Evolutionary conservation across 176 grass and related monocot species (phyloP).

Genomic region (Avena insularis): DNA sequence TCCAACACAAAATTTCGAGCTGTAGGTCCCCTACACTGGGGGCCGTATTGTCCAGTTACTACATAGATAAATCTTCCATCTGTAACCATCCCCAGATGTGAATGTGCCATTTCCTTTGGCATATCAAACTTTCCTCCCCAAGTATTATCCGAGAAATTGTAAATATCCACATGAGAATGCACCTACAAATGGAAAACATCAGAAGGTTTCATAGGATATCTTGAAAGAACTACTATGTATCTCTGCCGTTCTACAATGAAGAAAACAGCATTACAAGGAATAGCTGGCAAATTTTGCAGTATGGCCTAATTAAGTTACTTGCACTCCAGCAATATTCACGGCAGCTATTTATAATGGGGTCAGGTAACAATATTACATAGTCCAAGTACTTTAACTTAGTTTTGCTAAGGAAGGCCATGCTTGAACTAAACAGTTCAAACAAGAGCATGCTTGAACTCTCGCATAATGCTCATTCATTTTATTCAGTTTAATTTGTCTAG

Average conservation of each 20-base stretch:
- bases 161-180: slow-evolving; percentile 96
- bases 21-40: slow-evolving; percentile 95
- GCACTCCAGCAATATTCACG: no score
- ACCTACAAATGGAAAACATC: slow-evolving; percentile 59
- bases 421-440: no score
- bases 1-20: slow-evolving; percentile 92
- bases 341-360: no score
- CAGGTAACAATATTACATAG: no score
- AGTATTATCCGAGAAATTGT: slow-evolving; percentile 90
- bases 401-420: no score
- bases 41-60: slow-evolving; percentile 92
- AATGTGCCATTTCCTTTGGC: slow-evolving; percentile 99
- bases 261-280: background rate
- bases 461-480: slow-evolving; percentile 20
- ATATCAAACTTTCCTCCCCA: slow-evolving; percentile 93
- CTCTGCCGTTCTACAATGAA: background rate
- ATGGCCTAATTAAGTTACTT: no score
- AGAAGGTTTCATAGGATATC: background rate
- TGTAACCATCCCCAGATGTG: slow-evolving; percentile 95
- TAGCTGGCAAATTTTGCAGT: no score
- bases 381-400: no score
- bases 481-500: slow-evolving; percentile 3
- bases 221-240: slow-evolving; percentile 28
- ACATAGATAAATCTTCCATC: slow-evolving; percentile 93
- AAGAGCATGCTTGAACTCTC: background rate